Base-by-base conservation (phyloP, 768 basidiomycete species). In the Rhizopogon vesiculosus region DNA sequence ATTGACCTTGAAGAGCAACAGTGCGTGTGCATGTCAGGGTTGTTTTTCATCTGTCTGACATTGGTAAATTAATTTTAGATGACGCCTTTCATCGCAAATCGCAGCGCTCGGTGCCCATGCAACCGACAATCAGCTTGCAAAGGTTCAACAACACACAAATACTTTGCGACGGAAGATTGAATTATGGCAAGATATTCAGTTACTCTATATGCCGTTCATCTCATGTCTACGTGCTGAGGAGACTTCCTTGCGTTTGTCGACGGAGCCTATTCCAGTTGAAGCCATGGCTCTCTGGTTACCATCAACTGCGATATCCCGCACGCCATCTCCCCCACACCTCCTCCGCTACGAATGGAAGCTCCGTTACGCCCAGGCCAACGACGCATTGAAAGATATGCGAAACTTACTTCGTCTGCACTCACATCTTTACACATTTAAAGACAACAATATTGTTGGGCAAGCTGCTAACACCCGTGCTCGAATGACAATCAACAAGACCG, bases 331-430 rank as follows among this genome's bases (percentile, higher is more conserved):
- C 25, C 13, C 22, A 10, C 45, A 38, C 9, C 50, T 64, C 1
- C 29, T 15, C 5, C 15, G 48, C 3, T 61, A 66, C 3, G 65
- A 72, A 40, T 66, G 56, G 54, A 46, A 57, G 8, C 54, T 68
- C 1, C 63, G 61, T 3, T 19, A 60, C 0, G 66, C 60, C 0
- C 70, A 70, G 50, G 68, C 66, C 19, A 42, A 53, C 9, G 45
- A 41, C 7, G 29, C 54, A 1, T 12, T 57, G 12, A 38, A 56
- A 7, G 56, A 43, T 3, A 40, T 57, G 3, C 42, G 42, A 1
- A 38, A 56, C 10, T 13, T 35, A 10, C 7, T 57, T 3, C 42
- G 13, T 25, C 28, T 56, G 18, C 7, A 29, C 1, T 29, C 42
- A 0, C 42, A 35, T 33, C 38, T 57, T 31, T 38, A 40, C 9